Base-by-base conservation (phyloP, 352 stramenopile genomes). In the Phytophthora citricola region DNA sequence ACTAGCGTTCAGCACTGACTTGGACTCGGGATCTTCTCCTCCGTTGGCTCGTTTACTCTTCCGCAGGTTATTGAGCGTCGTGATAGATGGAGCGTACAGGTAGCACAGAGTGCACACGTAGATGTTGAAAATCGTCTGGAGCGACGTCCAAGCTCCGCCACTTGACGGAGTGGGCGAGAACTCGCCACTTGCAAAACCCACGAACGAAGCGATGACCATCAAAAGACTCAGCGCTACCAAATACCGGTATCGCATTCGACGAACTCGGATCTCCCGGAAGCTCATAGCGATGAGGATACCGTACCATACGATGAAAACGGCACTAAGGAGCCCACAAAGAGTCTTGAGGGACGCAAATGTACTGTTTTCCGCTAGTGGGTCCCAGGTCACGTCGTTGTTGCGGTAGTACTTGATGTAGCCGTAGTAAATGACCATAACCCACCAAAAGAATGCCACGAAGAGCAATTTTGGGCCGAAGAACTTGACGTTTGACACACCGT, bases 341-440 rank as follows among this genome's bases (percentile, higher is more conserved):
- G 64, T 63, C 24, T 71, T 66, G 14, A 79, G 66, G 8, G 79
- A 60, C 3, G 71, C 62, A 44, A 86, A 87, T 38, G 69, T 73
- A 31, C 51, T 50, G 66, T 83, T 85, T 15, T 66, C 62, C 3
- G 56, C 71, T 1, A 89, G 54, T 2, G 78, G 78, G 11, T 87
- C 55, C 73, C 76, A 87, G 1, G 58, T 78, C 6, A 66, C 68
- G 34, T 86, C 80, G 63, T 89, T 85, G 64, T 81, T 89, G 46
- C 69, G 60, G 47, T 85, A 75, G 64, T 85, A 85, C 61, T 87
- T 90, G 59, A 85, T 81, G 72, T 87, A 88, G 11, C 71, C 78
- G 38, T 78, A 78, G 72, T 83, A 87, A 39, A 83, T 49, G 14
- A 56, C 55, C 65, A 82, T 78, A 20, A 90, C 71, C 60, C 85